Conservation (phyloP, 106 monocot genomes). For the Dioscorea zingiberensis region DNA sequence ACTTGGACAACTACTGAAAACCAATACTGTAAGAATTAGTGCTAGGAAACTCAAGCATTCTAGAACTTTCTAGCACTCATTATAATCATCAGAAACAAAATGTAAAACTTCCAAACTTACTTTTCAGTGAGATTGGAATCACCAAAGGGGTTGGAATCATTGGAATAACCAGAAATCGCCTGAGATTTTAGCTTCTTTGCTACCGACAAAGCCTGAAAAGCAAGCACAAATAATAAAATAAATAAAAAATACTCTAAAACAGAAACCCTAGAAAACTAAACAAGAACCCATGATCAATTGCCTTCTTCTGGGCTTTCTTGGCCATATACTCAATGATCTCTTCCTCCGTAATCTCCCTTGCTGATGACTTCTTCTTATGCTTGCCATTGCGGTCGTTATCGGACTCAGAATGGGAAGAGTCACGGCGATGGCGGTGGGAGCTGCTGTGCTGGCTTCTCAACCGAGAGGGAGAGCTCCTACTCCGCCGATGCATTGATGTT, state of each 20-base stretch:
- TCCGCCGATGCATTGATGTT: no score
- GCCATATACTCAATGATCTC: slow-evolving; percentile 64
- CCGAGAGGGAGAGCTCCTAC: no score
- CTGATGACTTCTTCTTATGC: not conserved
- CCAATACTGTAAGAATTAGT: no score
- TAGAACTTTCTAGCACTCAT: no score
- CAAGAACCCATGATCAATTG: slow-evolving; percentile 6
- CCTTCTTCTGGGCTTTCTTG: slow-evolving; percentile 84
- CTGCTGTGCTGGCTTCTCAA: no score
- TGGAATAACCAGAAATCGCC: slow-evolving; percentile 74
- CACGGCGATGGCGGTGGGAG: no score
- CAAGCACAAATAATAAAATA: no score
- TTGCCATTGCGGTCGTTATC: not conserved
- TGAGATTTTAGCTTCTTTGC: slow-evolving; percentile 79
- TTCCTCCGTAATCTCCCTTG: slow-evolving; percentile 20
- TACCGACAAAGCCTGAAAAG: slow-evolving; percentile 61
- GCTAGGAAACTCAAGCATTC: no score
- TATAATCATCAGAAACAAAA: not conserved
- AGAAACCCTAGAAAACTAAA: not conserved
- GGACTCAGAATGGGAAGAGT: no score
- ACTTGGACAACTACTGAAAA: no score
- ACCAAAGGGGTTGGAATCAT: slow-evolving; percentile 92
- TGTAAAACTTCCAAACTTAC: slow-evolving; percentile 23
- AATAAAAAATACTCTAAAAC: slow-evolving; percentile 1
- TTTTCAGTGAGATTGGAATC: slow-evolving; percentile 83